These are phyloP conservation scores for Macrolepiota dolichaula DNA, from an alignment of 768 basidiomycete genomes.

Conservation along the genomic window DNA sequence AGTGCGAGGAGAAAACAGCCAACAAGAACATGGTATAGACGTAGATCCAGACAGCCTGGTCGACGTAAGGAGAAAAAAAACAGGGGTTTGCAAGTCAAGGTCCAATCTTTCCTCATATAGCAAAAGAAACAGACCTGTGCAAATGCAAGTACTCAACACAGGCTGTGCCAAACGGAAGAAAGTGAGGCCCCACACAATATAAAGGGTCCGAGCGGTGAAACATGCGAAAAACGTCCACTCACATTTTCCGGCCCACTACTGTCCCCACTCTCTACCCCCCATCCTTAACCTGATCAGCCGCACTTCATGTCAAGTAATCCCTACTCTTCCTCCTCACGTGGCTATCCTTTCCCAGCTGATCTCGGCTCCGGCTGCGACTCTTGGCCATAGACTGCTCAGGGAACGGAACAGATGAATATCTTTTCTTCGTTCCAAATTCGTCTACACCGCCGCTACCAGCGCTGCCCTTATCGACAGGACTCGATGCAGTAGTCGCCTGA, in stretches of 20 bases:
- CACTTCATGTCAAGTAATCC: slow-evolving; percentile 32
- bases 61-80: background rate
- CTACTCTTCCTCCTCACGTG: slow-evolving; percentile 29
- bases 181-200: background rate
- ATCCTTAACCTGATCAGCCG: background rate
- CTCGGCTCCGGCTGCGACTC: background rate
- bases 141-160: background rate
- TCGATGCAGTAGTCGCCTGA: slow-evolving; percentile 48
- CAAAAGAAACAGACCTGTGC: background rate
- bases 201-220: background rate
- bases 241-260: background rate
- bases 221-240: slow-evolving; percentile 10
- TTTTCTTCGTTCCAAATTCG: slow-evolving; percentile 22
- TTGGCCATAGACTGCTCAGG: slow-evolving; percentile 24
- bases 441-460: slow-evolving; percentile 15
- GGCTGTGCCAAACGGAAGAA: background rate
- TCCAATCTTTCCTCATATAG: background rate
- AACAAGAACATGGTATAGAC: background rate
- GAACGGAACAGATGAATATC: slow-evolving; percentile 53
- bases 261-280: background rate
- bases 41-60: background rate
- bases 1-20: background rate
- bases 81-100: background rate
- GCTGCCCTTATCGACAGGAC: background rate
- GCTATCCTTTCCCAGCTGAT: slow-evolving; percentile 22